Evolutionary conservation across 2,329 filamentous ascomycete species (phyloP), one percentile per base, ranked within the genome.

Genomic region (Aschersonia sp.): DNA sequence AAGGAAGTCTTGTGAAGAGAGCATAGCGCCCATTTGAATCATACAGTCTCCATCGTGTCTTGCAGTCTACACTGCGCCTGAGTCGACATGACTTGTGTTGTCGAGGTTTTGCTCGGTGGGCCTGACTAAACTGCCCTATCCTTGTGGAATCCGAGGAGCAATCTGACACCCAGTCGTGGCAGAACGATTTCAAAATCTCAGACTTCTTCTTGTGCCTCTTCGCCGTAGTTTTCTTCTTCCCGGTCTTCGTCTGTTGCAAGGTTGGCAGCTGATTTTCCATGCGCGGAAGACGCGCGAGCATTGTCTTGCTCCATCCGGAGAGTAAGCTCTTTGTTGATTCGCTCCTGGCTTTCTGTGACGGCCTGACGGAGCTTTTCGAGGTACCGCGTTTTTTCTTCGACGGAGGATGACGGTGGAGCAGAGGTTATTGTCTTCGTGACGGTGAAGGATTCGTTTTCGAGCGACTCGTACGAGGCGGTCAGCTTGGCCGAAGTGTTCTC

Each of bases 161-260:
- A 22, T 22, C 22, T 22, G 22, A 22, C 22, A 22, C 2, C 22
- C 4, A 22, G 22, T 22, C 22, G 22, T 22, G 22, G 22, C 4
- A 22, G 22, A 22, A 22, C 22, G 22, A 22, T 22, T 22, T 22
- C 22, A 22, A 22, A 22, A 8, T 39, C 35, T 51, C 64, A 62
- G 35, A 76, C 76, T 32, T 84, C 82, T 41, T 84, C 81, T 45
- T 82, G 79, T 10, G 81, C 76, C 62, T 94, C 87, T 63, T 94
- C 88, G 44, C 87, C 88, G 60, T 95, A 94, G 59, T 88, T 84
- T 56, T 85, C 78, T 59, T 87, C 84, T 58, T 81, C 79, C 51
- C 74, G 73, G 9, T 63, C 69, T 50, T 81, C 77, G 50, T 78
- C 72, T 8, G 69, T 57, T 49, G 58, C 45, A 22, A 22, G 22